Evolutionary conservation across 306 rosid genomes (phyloP), one percentile per base, ranked within the genome.

Genomic region (Inga oerstediana): DNA sequence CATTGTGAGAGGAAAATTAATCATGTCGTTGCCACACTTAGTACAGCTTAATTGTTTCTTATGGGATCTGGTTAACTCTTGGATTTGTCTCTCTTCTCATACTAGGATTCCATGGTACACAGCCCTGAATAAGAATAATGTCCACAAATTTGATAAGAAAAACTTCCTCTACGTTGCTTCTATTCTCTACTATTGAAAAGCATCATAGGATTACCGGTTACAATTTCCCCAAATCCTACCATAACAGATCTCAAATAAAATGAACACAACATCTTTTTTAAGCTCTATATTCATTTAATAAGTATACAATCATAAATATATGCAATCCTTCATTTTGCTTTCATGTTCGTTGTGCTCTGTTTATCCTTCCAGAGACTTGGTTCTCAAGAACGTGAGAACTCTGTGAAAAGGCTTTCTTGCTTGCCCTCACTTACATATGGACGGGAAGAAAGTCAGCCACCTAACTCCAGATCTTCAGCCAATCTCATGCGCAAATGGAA

Each of bases 301-400:
- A 65, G 71, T 83, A 22, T 51, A 44, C 66, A 13, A 45, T 15
- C 82, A 35, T 81, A 52, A 61, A 9, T 49, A 67, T 15, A 27
- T 48, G 66, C 70, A 80, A 52, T 58, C 73, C 6, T 39, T 41
- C 46, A 66, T 77, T 85, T 45, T 69, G 34, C 66, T 81, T 32
- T 34, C 49, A 78, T 83, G 77, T 76, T 79, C 14, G 52, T 64
- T 80, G 19, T 79, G 83, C 24, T 80, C 68, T 88, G 14, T 87
- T 79, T 43, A 78, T 59, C 54, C 73, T 74, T 82, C 75, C 84
- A 97, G 97, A 89, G 97, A 87, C 41, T 87, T 82, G 75, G 93
- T 77, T 92, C 98, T 81, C 97, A 92, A 90, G 97, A 94, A 84
- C 91, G 89, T 66, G 97, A 88, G 80, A 94, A 87, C 86, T 87